These are phyloP conservation scores for Metarhizium guizhouense DNA, from an alignment of 2,329 filamentous ascomycete species.

Conservation along the genomic window DNA sequence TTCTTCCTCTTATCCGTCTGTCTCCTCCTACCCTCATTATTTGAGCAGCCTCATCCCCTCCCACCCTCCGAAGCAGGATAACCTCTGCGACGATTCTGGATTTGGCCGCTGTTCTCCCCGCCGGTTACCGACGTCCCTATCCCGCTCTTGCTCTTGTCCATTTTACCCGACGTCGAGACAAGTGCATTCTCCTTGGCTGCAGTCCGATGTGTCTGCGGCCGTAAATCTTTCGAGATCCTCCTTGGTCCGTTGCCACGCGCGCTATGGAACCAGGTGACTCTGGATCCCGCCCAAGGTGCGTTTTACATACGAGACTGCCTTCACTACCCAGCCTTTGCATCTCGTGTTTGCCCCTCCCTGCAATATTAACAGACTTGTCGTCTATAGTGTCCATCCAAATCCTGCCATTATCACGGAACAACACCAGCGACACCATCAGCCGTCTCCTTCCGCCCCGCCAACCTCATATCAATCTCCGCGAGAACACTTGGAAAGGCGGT, in stretches of 20 bases:
- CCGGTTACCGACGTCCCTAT: background rate
- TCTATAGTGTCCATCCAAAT: constrained; percentile 7
- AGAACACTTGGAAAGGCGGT: constrained; percentile 20
- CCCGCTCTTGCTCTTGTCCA: constrained; percentile 11
- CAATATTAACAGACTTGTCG: constrained; percentile 16
- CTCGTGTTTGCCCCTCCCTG: constrained; percentile 4
- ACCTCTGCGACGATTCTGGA: constrained; percentile 1
- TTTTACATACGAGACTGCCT: constrained; percentile 14
- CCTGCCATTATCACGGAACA: constrained; percentile 11
- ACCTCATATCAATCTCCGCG: constrained; percentile 12
- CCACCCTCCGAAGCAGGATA: background rate
- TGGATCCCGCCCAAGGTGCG: constrained; percentile 28
- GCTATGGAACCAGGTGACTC: constrained; percentile 30
- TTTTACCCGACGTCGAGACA: constrained; percentile 11
- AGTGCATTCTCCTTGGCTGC: constrained; percentile 3
- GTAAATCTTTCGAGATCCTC: constrained; percentile 26
- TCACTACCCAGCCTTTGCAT: background rate
- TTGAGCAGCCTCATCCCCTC: background rate
- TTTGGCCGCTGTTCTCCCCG: constrained; percentile 3
- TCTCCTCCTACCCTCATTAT: background rate
- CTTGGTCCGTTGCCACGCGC: constrained; percentile 25
- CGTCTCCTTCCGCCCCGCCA: constrained; percentile 14
- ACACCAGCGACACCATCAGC: constrained; percentile 12
- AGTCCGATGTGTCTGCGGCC: constrained; percentile 28
- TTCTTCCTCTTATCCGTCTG: background rate